Evolutionary conservation across 2,329 filamentous ascomycete species (phyloP).

Genomic region (Rutstroemia sydowiana): DNA sequence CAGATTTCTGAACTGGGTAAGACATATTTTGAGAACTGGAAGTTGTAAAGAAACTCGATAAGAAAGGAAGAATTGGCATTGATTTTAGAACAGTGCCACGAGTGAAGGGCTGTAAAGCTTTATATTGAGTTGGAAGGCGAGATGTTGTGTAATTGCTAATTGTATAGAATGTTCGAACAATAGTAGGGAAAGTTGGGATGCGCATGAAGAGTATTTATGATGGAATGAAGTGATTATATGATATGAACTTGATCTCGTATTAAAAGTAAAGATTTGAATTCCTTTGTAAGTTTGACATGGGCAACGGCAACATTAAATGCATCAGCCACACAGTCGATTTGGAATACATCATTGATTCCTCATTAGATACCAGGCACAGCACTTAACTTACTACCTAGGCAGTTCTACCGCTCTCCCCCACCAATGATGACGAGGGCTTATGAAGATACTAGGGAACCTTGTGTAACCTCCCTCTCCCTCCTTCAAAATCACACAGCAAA

Average conservation of each 20-base stretch:
- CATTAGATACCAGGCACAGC: not conserved
- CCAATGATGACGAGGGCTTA: not conserved
- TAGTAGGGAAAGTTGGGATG: conserved; percentile 39
- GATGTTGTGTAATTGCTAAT: conserved; percentile 37
- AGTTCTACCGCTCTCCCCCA: too few relatives aligned
- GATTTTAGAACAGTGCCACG: conserved; percentile 42
- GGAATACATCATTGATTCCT: not conserved
- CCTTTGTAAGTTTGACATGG: not conserved
- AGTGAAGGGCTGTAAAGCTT: conserved; percentile 30
- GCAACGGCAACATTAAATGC: not conserved
- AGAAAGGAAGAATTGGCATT: conserved; percentile 72
- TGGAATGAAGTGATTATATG: not conserved
- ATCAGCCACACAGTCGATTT: not conserved
- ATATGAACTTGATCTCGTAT: not conserved
- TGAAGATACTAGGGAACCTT: too few relatives aligned
- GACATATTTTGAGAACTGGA: conserved; percentile 51
- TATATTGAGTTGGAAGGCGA: conserved; percentile 22
- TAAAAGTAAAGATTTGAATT: conserved; percentile 15
- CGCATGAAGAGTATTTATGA: conserved; percentile 38
- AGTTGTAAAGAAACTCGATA: conserved; percentile 66
- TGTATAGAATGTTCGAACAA: conserved; percentile 40
- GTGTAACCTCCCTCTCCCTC: too few relatives aligned
- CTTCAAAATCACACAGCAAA: not conserved
- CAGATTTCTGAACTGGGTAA: conserved; percentile 72
- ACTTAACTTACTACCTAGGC: too few relatives aligned